These are phyloP conservation scores for Talaromyces albobiverticillius DNA, from an alignment of 2,329 filamentous ascomycete species.

Conservation along the genomic window DNA sequence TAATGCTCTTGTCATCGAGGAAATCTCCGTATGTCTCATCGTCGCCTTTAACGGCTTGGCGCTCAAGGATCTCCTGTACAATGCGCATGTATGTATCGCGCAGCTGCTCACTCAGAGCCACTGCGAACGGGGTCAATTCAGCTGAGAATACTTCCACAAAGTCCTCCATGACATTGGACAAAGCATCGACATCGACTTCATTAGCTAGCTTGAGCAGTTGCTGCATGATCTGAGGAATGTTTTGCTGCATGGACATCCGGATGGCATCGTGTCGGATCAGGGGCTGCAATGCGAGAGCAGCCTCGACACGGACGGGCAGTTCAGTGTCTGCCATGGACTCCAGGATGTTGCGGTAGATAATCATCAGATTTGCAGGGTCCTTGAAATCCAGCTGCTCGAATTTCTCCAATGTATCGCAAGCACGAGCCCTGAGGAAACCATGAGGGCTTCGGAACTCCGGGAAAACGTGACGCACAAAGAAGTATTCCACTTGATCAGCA, in stretches of 20 bases:
- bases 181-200: slow-evolving; percentile 93
- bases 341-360: slow-evolving; percentile 94
- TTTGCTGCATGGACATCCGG: slow-evolving; percentile 91
- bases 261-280: slow-evolving; percentile 95
- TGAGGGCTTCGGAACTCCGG: slow-evolving; percentile 92
- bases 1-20: slow-evolving; percentile 97
- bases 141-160: slow-evolving; percentile 99
- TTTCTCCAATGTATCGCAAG: slow-evolving; percentile 96
- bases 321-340: slow-evolving; percentile 96
- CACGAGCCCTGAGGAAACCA: slow-evolving; percentile 88
- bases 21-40: slow-evolving; percentile 85
- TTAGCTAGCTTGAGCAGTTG: slow-evolving; percentile 95
- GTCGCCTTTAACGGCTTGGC: slow-evolving; percentile 70
- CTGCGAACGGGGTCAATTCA: slow-evolving; percentile 93
- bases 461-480: slow-evolving; percentile 97
- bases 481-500: slow-evolving; percentile 95
- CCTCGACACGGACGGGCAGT: slow-evolving; percentile 89
- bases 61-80: slow-evolving; percentile 84
- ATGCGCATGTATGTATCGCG: slow-evolving; percentile 95
- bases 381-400: slow-evolving; percentile 97
- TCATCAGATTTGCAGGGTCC: slow-evolving; percentile 89
- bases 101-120: slow-evolving; percentile 91
- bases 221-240: slow-evolving; percentile 99
- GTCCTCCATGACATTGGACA: slow-evolving; percentile 99
- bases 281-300: slow-evolving; percentile 88